phyloP scores from a whole-genome alignment of 2,329 filamentous ascomycete species.

The Didymellaceae sp. region DNA sequence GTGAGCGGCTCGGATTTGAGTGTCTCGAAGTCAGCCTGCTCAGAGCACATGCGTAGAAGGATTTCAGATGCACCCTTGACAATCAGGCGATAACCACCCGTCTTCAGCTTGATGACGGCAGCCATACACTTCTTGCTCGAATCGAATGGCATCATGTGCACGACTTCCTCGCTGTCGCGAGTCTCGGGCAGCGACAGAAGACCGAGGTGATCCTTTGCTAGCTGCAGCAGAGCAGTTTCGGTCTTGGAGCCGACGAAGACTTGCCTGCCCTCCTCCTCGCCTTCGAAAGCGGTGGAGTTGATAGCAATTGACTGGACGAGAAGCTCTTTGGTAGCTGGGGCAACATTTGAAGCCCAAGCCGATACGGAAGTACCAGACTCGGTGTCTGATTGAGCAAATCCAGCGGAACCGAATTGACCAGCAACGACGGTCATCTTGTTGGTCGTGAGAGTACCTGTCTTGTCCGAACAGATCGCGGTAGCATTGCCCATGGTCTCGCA shows the following conservation, averaged over 20 bases:
- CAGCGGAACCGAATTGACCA: conserved; percentile 45
- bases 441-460: conserved; percentile 45
- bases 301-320: conserved; percentile 42
- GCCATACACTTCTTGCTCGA: conserved; percentile 65
- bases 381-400: conserved; percentile 61
- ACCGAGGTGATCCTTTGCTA: conserved; percentile 59
- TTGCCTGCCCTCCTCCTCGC: conserved; percentile 50
- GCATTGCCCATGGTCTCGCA: conserved; percentile 48
- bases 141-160: conserved; percentile 62
- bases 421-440: conserved; percentile 54
- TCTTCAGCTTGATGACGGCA: conserved; percentile 58
- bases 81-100: conserved; percentile 57
- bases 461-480: conserved; percentile 47
- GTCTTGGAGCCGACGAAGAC: conserved; percentile 64
- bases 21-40: conserved; percentile 24
- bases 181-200: conserved; percentile 57
- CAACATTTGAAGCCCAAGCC: conserved; percentile 54
- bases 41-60: conserved; percentile 54
- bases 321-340: conserved; percentile 41
- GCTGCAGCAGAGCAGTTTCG: conserved; percentile 61
- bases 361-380: conserved; percentile 48
- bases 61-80: conserved; percentile 66
- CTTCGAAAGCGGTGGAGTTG: conserved; percentile 63
- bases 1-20: conserved; percentile 26
- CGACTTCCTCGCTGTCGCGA: conserved; percentile 55